phyloP scores from a whole-genome alignment of 345 rosid genomes.

The Erodium maritimum region DNA sequence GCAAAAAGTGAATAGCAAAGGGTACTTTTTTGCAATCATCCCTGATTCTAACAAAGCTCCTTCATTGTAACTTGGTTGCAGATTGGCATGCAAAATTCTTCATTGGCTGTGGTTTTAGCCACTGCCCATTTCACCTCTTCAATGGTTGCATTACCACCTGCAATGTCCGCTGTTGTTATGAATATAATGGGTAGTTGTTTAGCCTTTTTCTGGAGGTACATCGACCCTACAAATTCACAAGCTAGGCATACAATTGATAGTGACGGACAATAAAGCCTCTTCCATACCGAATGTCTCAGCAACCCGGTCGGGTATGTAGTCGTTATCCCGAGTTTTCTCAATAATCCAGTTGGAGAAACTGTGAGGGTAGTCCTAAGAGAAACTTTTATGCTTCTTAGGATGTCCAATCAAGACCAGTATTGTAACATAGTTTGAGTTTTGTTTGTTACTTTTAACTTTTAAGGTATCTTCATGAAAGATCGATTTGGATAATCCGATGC shows the following conservation, averaged over 20 bases:
- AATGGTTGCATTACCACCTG: constrained; percentile 42
- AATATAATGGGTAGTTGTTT: constrained; percentile 56
- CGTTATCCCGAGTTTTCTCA: not conserved
- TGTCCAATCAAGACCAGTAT: too few relatives aligned
- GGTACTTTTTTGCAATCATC: not conserved
- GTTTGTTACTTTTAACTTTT: too few relatives aligned
- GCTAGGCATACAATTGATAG: constrained; percentile 5
- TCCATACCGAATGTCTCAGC: too few relatives aligned
- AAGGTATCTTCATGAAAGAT: not conserved
- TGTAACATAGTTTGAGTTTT: too few relatives aligned
- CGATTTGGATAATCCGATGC: not conserved
- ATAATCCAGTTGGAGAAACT: too few relatives aligned
- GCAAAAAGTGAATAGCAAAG: too few relatives aligned
- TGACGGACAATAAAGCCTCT: not conserved
- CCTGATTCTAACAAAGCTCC: not conserved
- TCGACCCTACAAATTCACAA: constrained; percentile 18
- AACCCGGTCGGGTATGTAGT: not conserved
- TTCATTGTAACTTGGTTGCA: constrained; percentile 8
- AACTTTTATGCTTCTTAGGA: too few relatives aligned
- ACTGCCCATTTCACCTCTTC: constrained; percentile 53
- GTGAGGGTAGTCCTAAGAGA: too few relatives aligned
- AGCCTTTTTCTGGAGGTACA: constrained; percentile 40
- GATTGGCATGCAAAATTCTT: constrained; percentile 73
- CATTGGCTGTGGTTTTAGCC: constrained; percentile 55
- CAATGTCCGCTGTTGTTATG: constrained; percentile 59